phyloP scores from a whole-genome alignment of 768 basidiomycete species.

The Russula abietina region DNA sequence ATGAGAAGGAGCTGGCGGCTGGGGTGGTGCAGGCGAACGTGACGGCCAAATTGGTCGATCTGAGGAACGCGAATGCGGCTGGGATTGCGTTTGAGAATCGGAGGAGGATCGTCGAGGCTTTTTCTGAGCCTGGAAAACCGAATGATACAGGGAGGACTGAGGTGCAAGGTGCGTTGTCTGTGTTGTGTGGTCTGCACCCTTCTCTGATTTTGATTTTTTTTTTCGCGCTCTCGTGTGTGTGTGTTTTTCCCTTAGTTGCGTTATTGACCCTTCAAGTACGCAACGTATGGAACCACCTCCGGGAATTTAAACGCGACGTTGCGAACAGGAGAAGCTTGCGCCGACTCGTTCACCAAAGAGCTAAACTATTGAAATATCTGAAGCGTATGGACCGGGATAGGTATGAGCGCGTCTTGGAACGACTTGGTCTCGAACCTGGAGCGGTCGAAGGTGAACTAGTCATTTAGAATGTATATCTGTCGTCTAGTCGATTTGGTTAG shows the following conservation, averaged over 20 bases:
- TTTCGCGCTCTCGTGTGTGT: background rate
- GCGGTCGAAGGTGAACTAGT: slow-evolving; percentile 89
- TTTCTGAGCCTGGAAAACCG: slow-evolving; percentile 62
- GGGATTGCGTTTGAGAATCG: slow-evolving; percentile 89
- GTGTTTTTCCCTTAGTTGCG: slow-evolving; percentile 56
- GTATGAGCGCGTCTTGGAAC: slow-evolving; percentile 65
- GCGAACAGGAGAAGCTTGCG: slow-evolving; percentile 73
- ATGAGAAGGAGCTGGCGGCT: slow-evolving; percentile 29
- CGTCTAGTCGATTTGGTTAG: background rate
- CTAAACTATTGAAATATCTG: slow-evolving; percentile 76
- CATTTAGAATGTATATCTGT: slow-evolving; percentile 42
- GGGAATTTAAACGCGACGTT: slow-evolving; percentile 63
- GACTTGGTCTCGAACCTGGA: slow-evolving; percentile 68
- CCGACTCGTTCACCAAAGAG: slow-evolving; percentile 73
- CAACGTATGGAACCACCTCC: slow-evolving; percentile 70
- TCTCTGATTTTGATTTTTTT: background rate
- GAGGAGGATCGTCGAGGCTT: slow-evolving; percentile 66
- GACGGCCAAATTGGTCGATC: slow-evolving; percentile 68
- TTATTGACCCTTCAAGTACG: slow-evolving; percentile 82
- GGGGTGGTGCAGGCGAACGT: slow-evolving; percentile 45
- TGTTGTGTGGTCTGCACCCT: background rate
- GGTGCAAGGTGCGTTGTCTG: slow-evolving; percentile 71
- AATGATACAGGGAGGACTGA: slow-evolving; percentile 79
- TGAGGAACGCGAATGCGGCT: slow-evolving; percentile 79
- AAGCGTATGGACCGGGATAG: slow-evolving; percentile 56